A percentile compares a stretch with the other conserved stretches of the same genome.
These are phyloP conservation scores for Microbotryum saponariae DNA, from an alignment of 1,284 basidiomycete species.

Conservation along the genomic window DNA sequence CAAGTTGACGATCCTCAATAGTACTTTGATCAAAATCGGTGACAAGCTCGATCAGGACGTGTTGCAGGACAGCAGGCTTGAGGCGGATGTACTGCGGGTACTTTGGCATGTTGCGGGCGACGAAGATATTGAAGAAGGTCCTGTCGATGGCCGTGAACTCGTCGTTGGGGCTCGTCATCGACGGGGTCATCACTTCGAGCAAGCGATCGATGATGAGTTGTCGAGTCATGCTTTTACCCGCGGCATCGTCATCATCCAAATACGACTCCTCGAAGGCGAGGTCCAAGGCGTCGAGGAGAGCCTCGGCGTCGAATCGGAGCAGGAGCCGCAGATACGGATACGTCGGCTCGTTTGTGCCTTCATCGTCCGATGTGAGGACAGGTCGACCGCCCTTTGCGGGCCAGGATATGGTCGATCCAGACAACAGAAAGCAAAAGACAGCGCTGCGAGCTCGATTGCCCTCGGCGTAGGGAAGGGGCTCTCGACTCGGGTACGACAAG, in stretches of 20 bases:
- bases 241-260: slow-evolving; percentile 65
- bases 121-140: slow-evolving; percentile 87
- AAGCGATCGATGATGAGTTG: slow-evolving; percentile 78
- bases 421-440: slow-evolving; percentile 36
- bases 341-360: slow-evolving; percentile 34
- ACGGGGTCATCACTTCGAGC: slow-evolving; percentile 62
- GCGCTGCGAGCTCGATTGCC: slow-evolving; percentile 46
- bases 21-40: slow-evolving; percentile 64
- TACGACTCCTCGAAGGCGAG: slow-evolving; percentile 89
- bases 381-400: slow-evolving; percentile 51
- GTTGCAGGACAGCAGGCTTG: slow-evolving; percentile 59
- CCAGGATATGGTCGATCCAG: slow-evolving; percentile 39
- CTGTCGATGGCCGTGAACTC: slow-evolving; percentile 52
- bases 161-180: slow-evolving; percentile 37
- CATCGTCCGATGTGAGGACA: slow-evolving; percentile 23
- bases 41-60: slow-evolving; percentile 69
- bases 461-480: slow-evolving; percentile 58
- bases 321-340: slow-evolving; percentile 84
- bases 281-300: slow-evolving; percentile 87
- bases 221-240: slow-evolving; percentile 52
- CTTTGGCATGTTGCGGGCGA: slow-evolving; percentile 92
- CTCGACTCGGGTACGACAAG: slow-evolving; percentile 75
- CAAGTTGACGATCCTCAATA: slow-evolving; percentile 86
- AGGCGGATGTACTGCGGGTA: slow-evolving; percentile 83
- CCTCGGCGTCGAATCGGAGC: slow-evolving; percentile 84